Percentiles rank a stretch among this genome's conserved stretches.
These are phyloP conservation scores for Neostapfia colusana DNA, from an alignment of 176 grass and related monocot species.

Conservation along the genomic window DNA sequence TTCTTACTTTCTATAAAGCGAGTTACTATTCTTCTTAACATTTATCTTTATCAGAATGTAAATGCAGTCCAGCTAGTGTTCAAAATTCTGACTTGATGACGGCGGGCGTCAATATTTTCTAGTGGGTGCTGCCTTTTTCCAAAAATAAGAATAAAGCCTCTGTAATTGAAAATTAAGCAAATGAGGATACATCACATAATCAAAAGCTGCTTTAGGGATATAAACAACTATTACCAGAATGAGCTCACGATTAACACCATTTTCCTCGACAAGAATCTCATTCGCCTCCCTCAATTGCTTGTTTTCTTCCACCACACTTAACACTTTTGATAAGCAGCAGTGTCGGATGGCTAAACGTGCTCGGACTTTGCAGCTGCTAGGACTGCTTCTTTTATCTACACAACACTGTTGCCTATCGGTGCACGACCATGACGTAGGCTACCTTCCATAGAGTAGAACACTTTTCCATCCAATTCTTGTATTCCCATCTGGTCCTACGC, in stretches of 20 bases:
- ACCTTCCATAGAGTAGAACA: background rate
- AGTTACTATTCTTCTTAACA: background rate
- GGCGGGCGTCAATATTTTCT: background rate
- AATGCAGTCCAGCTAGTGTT: background rate
- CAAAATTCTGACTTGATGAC: background rate
- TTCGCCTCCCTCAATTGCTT: background rate
- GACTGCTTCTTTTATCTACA: background rate
- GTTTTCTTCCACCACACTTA: background rate
- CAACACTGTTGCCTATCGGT: background rate
- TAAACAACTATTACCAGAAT: background rate
- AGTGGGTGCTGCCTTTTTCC: background rate
- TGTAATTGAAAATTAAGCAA: background rate
- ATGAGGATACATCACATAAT: background rate
- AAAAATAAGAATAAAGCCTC: background rate
- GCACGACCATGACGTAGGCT: background rate
- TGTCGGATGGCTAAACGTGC: background rate
- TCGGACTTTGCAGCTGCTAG: background rate
- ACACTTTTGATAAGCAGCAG: background rate
- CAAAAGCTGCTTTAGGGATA: background rate
- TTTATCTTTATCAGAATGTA: background rate
- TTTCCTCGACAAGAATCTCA: background rate
- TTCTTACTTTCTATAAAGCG: no score
- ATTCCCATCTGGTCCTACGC: background rate
- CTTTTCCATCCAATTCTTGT: slow-evolving; percentile 8
- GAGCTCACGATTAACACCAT: background rate